Base-by-base conservation (phyloP, 2,329 filamentous ascomycete species). In the Diaporthe citrichinensis region DNA sequence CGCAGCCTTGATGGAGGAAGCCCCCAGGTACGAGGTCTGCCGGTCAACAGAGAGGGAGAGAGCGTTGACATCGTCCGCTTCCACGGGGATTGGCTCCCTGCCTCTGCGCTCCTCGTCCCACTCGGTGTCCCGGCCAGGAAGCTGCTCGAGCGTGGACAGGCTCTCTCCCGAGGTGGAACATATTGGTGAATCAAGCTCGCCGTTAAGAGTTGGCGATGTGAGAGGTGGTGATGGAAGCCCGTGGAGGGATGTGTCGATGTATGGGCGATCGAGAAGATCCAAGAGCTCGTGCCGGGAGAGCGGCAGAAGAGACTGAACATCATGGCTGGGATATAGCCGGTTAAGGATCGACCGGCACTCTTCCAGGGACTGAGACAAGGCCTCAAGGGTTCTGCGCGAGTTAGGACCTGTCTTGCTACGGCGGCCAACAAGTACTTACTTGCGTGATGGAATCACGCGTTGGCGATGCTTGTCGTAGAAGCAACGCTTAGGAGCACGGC, bases 391-490 rank as follows among this genome's bases (percentile, higher is more conserved):
- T 80, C 86, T 89, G 69, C 51, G 61, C 34, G 72, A n/a, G 53
- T 77, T 61, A 76, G 71, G 75, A 65, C 58, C 76, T 82, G 73
- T 81, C 80, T 20, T 20, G 58, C 20, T 20, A 62, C 59, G 67
- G 36, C 44, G 39, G 41, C n/a, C 58, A n/a, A 44, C 31, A 71
- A 61, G 69, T 71, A 84, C 91, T 84, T 86, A 94, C 93, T 94
- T 95, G 83, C 93, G 90, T 12, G 94, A 96, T 0, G 94, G 94
- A 75, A 95, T 92, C 14, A 94, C 91, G 76, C 93, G 88, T 82
- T 94, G 93, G 23, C 94, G 90, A 78, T 95, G 94, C 84, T 96
- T 95, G 78, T 95, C 93, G 83, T 96, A 96, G 80, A 93, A 92
- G 82, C 94, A 96, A 73, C 91, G 88, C 82, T 95, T 94, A 5